Percentiles rank a stretch among this genome's conserved stretches.
Conservation (phyloP, 2,329 filamentous ascomycete genomes). For the Drechslerella dactyloides region DNA sequence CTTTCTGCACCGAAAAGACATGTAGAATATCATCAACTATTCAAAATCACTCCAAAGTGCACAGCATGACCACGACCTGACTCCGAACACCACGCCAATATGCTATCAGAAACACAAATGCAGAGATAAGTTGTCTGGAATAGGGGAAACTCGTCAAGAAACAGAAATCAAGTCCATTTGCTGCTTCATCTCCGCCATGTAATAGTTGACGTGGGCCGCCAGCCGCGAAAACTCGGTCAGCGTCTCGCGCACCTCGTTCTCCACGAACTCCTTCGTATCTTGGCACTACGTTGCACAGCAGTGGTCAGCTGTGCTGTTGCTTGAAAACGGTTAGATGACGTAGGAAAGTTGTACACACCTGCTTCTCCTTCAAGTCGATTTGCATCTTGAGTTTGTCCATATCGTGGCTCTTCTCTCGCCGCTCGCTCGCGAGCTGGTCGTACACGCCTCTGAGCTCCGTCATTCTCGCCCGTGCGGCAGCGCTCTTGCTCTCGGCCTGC, state of each 20-base stretch:
- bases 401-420: slow-evolving; percentile 83
- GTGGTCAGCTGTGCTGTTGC: slow-evolving; percentile 51
- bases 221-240: slow-evolving; percentile 97
- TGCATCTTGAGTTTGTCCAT: slow-evolving; percentile 90
- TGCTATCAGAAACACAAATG: neutral
- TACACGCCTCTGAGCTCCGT: slow-evolving; percentile 83
- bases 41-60: neutral
- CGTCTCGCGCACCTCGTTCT: slow-evolving; percentile 87
- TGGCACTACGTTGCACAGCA: slow-evolving; percentile 72
- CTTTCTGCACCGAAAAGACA: too few species aligned
- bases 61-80: neutral
- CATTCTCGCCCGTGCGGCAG: slow-evolving; percentile 84
- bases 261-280: slow-evolving; percentile 96
- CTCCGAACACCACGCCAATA: slow-evolving; percentile 3
- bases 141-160: slow-evolving; percentile 18
- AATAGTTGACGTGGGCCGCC: slow-evolving; percentile 94
- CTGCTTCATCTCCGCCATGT: slow-evolving; percentile 99
- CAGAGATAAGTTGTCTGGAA: neutral
- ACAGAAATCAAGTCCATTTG: slow-evolving; percentile 63
- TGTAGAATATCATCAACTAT: neutral
- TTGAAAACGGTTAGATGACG: neutral
- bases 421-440: slow-evolving; percentile 79
- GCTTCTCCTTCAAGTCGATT: slow-evolving; percentile 98
- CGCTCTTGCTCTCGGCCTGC: slow-evolving; percentile 79
- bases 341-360: slow-evolving; percentile 66